Evolutionary conservation across 345 rosid genomes (phyloP).

Genomic region (Citropsis articulata): DNA sequence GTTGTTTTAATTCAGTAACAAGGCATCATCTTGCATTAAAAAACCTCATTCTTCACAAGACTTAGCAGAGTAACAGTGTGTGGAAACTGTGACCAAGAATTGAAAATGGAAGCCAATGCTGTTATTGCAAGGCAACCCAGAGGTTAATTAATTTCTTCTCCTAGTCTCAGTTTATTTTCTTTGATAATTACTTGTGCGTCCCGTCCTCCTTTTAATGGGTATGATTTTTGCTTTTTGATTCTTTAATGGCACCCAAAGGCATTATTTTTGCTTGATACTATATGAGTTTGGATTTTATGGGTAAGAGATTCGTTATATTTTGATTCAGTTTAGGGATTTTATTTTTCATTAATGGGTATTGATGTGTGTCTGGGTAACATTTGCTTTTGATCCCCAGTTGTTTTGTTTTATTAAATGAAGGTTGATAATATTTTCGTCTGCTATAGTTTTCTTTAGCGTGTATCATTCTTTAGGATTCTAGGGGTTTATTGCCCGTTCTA

Average conservation of each 20-base stretch:
- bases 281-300: background rate
- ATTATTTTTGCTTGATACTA: background rate
- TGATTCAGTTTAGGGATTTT: background rate
- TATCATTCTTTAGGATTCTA: background rate
- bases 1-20: background rate
- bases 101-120: background rate
- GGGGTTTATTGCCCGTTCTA: background rate
- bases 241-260: background rate
- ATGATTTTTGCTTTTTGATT: background rate
- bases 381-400: background rate
- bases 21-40: background rate
- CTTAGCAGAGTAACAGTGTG: background rate
- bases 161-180: background rate
- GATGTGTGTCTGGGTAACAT: background rate
- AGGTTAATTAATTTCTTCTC: background rate
- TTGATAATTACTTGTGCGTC: background rate
- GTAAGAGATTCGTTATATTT: background rate
- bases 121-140: constrained; percentile 1
- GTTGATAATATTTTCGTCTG: background rate
- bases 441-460: background rate
- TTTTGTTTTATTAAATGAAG: background rate
- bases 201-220: background rate
- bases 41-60: background rate
- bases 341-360: background rate
- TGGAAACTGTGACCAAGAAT: no score